phyloP scores from a whole-genome alignment of 2,329 filamentous ascomycete genomes.

The Fusarium marasasianum region DNA sequence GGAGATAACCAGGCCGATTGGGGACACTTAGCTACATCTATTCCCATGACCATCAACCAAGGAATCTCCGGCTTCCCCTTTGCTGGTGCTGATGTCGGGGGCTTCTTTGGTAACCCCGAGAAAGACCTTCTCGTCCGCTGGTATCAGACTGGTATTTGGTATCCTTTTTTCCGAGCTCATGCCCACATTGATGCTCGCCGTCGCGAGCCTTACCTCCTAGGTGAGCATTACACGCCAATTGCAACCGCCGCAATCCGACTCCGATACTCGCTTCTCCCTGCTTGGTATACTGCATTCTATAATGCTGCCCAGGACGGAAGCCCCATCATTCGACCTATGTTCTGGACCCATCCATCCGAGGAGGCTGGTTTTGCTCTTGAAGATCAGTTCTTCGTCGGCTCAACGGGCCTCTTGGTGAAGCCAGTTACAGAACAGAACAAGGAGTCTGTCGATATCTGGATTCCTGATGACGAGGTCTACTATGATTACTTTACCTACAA shows the following conservation, averaged over 20 bases:
- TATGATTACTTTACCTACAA: conserved; percentile 96
- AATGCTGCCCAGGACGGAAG: conserved; percentile 83
- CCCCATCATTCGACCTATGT: conserved; percentile 91
- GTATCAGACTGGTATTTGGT: conserved; percentile 97
- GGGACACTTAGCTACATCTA: conserved; percentile 86
- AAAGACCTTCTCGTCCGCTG: conserved; percentile 91
- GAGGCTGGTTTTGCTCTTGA: conserved; percentile 90
- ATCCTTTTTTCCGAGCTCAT: conserved; percentile 97
- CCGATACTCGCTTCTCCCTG: conserved; percentile 87
- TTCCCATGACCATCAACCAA: conserved; percentile 94
- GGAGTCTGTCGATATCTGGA: conserved; percentile 79
- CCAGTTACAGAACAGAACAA: conserved; percentile 84
- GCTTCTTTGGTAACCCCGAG: conserved; percentile 97
- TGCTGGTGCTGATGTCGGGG: conserved; percentile 92
- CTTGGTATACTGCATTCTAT: conserved; percentile 98
- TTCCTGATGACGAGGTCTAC: conserved; percentile 89
- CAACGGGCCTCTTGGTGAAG: conserved; percentile 90
- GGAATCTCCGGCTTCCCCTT: conserved; percentile 95
- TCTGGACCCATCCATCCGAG: conserved; percentile 88
- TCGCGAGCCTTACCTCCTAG: conserved; percentile 89
- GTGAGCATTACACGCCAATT: conserved; percentile 85
- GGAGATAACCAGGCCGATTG: conserved; percentile 96
- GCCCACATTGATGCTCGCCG: conserved; percentile 96
- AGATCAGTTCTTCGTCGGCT: conserved; percentile 91
- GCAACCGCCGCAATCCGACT: conserved; percentile 88